Evolutionary conservation across 2,329 filamentous ascomycete genomes (phyloP).

Genomic region (Calonectria pseudoreteaudii): DNA sequence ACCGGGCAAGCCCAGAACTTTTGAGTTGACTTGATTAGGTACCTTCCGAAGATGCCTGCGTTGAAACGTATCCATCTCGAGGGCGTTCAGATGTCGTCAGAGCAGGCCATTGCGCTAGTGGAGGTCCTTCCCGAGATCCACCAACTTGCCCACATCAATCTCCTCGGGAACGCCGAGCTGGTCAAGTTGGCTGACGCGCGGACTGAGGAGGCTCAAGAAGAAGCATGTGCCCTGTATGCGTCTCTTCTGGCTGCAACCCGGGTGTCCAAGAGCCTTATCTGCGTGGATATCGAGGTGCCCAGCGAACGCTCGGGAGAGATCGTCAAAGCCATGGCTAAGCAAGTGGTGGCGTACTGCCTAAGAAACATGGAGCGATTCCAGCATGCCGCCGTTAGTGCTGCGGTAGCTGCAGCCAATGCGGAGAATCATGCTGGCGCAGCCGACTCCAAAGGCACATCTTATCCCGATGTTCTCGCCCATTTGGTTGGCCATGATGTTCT

Average conservation of each 20-base stretch:
- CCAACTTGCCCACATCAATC: conserved; percentile 85
- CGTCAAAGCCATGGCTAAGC: conserved; percentile 90
- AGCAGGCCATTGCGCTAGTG: conserved; percentile 90
- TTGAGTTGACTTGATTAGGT: conserved; percentile 54
- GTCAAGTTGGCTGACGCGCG: conserved; percentile 78
- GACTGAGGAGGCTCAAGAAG: conserved; percentile 86
- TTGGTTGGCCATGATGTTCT: conserved; percentile 79
- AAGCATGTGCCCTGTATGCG: conserved; percentile 93
- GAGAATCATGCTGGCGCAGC: conserved; percentile 48
- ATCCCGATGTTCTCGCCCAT: conserved; percentile 85
- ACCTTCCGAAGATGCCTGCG: conserved; percentile 81
- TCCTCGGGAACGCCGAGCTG: conserved; percentile 84
- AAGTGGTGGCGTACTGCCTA: conserved; percentile 94
- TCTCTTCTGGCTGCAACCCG: conserved; percentile 90
- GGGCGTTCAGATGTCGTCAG: conserved; percentile 85
- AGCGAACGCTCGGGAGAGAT: conserved; percentile 85
- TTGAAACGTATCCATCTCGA: conserved; percentile 89
- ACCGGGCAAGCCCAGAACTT: background rate
- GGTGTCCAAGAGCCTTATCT: conserved; percentile 85
- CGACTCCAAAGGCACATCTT: conserved; percentile 55
- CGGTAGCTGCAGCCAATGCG: conserved; percentile 57
- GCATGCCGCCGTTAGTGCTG: conserved; percentile 69
- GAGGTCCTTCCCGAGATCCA: conserved; percentile 89
- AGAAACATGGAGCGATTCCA: conserved; percentile 88
- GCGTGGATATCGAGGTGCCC: conserved; percentile 92